Base-by-base conservation (phyloP, 495 filamentous ascomycete genomes). In the Sphaerosporella brunnea region DNA sequence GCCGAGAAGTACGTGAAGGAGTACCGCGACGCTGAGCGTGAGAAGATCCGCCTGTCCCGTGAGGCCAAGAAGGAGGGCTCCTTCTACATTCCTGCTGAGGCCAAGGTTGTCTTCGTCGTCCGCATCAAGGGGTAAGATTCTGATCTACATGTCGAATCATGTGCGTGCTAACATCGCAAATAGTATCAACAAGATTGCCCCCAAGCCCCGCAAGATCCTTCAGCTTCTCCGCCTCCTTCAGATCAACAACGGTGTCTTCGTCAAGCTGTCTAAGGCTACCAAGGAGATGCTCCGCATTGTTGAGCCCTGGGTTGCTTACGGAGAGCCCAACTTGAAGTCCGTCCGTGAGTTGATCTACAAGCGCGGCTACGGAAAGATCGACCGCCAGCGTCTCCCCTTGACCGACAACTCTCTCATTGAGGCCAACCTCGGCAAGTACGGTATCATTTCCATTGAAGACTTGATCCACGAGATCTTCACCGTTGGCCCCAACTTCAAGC, bases 151-250 rank as follows among this genome's bases (percentile, higher is more conserved):
- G n/a, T 3, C 19, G 23, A 21, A 30, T 0, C 28, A 0, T 37
- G 10, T 15, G 26, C 51, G 47, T 58, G 36, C 53, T 51, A 32
- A 40, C 35, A 51, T 44, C 8, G 35, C 32, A 4, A 7, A 16
- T 47, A 80, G 90, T 93, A 97, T 97, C 85, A 96, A 96, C 81
- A 96, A 97, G 80, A 96, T 97, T 59, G 77, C 90, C 65, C 90
- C 90, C 63, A 96, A 97, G 80, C 92, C 92, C 68, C 85, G 92
- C 73, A 96, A 97, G 80, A 96, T 94, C 63, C 78, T 97, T 54
- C 90, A 96, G 71, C 82, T 97, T 36, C 86, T 97, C 65, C 88
- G 90, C 72, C 82, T 97, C 54, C 79, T 96, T 64, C 90, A 97
- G 74, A 96, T 97, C 81, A 97, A 97, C 85, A 95, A 90, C 69